These are phyloP conservation scores for Cucumis hystrix DNA, from an alignment of 306 rosid genomes.

Conservation along the genomic window DNA sequence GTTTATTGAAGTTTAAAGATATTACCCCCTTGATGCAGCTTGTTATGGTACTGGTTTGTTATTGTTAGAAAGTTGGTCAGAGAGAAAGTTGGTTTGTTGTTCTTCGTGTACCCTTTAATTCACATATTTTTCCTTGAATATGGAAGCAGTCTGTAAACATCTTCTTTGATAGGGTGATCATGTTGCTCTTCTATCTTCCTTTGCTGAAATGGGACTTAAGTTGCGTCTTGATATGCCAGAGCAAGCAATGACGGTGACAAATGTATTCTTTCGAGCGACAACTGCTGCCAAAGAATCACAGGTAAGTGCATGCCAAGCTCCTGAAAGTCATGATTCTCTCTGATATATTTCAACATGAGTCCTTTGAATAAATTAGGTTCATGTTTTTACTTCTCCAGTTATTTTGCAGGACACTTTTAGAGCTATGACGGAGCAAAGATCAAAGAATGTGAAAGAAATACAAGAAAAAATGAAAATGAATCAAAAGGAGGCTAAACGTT, in stretches of 20 bases:
- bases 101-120: conserved; percentile 2
- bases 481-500: conserved; percentile 70
- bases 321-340: conserved; percentile 4
- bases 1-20: not conserved
- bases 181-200: conserved; percentile 88
- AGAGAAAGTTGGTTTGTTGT: not conserved
- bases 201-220: conserved; percentile 96
- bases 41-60: not conserved
- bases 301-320: conserved; percentile 31
- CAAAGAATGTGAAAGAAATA: conserved; percentile 62
- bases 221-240: conserved; percentile 87
- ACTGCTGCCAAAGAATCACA: conserved; percentile 58
- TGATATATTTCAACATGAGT: conserved; percentile 6
- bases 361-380: conserved; percentile 2
- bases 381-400: conserved; percentile 4
- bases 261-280: conserved; percentile 66
- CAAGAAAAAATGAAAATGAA: conserved; percentile 83
- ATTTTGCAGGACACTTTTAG: conserved; percentile 50
- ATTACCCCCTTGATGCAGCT: not conserved
- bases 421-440: conserved; percentile 55
- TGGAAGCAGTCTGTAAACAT: conserved; percentile 7
- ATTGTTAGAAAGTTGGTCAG: not conserved
- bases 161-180: conserved; percentile 71
- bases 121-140: conserved; percentile 4
- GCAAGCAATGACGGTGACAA: conserved; percentile 81